Base-by-base conservation (phyloP, 352 stramenopile genomes). In the Peronospora farinosa region DNA sequence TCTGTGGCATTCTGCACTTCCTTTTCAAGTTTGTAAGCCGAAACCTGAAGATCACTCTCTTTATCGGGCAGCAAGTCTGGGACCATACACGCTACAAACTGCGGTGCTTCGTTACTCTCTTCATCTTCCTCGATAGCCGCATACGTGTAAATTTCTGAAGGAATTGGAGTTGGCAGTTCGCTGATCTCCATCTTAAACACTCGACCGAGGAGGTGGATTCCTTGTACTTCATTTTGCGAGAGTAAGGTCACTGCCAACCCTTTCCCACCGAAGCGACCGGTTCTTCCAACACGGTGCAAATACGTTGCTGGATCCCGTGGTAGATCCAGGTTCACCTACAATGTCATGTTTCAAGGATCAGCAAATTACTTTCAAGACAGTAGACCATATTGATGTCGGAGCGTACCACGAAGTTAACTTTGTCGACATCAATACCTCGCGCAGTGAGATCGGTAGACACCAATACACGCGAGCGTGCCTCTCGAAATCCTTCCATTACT, bases 361-460 rank as follows among this genome's bases (percentile, higher is more conserved):
- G 42, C 17, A 10, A 17, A 10, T 31, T 28, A 35, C n/a, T 19
- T 19, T 36, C 23, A 47, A 28, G 38, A 30, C 12, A 37, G 32
- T 16, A 50, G 31, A 16, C 39, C 33, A 59, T 4, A 16, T 31
- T 32, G 28, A 12, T 37, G 6, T 32, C 9, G 10, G 0, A 46
- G 44, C 49, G 30, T 47, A 79, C 72, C 37, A 91, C 80, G 60
- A 91, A 82, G 39, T 88, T 88, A 40, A 91, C 80, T 31, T 67
- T 72, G 30, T 88, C 78, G 12, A 91, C 59, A 40, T 91, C 80
- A 52, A 91, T 87, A 10, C 80, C 80, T 35, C 80, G 66, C 13
- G 80, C 75, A 7, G 70, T 88, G 40, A 91, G 76, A 44, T 91
- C 80, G 0, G 80, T 91, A 7, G 80, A 86, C 40, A 91, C 75